Base-by-base conservation (phyloP, 352 stramenopile genomes). In the Phytopythium helicoides region DNA sequence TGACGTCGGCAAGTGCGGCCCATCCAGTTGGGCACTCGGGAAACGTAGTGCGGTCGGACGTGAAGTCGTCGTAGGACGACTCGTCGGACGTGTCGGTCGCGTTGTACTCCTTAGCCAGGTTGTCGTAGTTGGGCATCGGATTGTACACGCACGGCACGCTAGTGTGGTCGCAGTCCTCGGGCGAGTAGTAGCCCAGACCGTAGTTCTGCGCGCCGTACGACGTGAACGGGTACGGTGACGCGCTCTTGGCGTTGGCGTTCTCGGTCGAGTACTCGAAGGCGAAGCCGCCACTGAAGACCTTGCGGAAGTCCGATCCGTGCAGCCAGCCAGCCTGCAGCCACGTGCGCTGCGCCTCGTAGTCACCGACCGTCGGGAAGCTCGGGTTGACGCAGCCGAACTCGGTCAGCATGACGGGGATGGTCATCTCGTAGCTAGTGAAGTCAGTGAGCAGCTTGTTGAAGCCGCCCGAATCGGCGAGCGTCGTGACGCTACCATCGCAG, bases 221-320 rank as follows among this genome's bases (percentile, higher is more conserved):
- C 42, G 72, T 91, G 60, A 95, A 96, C 22, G 86, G 85, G 55
- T 76, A 94, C 42, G 56, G 42, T 12, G 78, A 74, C 8, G 66
- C 60, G 10, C 57, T 46, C 40, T 81, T 80, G 1, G 76, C 70
- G 59, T 94, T 94, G 33, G 64, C 64, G 15, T 73, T 71, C 52
- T 96, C 86, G 2, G 82, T 94, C 23, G 76, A 87, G 60, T 78
- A 96, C 63, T 94, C 84, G 47, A 94, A 96, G 0, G 59, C 86
- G 25, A 93, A 89, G 16, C 82, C 82, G 6, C 82, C 82, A 11
- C 57, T 73, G 51, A 92, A 88, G 18, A 85, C 65, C 9, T 80
- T 35, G 7, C 66, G 64, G 50, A 86, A 87, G 33, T 58, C 44
- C 19, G 57, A 59, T 12, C 41, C 71, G 52, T 81, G 68, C 16